These are phyloP conservation scores for thale cress (Arabidopsis thaliana) DNA, from an alignment of 345 rosid species.

Conservation along the genomic window TAIR10.1 NC_003070.9:6137501-6138000, in stretches of 20 bases:
- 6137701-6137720: neutral
- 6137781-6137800: neutral
- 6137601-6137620: constrained; percentile 15
- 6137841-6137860: neutral
- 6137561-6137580: constrained; percentile 18
- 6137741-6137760: constrained; percentile 30
- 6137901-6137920: neutral
- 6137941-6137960: neutral
- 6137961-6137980: neutral
- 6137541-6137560: constrained; percentile 3
- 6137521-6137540: constrained; percentile 1
- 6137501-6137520: constrained; percentile 12
- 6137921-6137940: constrained; percentile 1
- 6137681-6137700: neutral
- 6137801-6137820: neutral
- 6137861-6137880: neutral
- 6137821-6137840: neutral
- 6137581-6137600: constrained; percentile 15
- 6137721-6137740: constrained; percentile 2
- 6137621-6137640: constrained; percentile 31
- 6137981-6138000: too few species aligned
- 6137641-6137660: constrained; percentile 29
- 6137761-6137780: constrained; percentile 15
- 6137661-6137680: neutral
- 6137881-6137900: neutral